Evolutionary conservation across 495 filamentous ascomycete species (phyloP), one percentile per base, ranked within the genome.

Genomic region (Podospora didyma): DNA sequence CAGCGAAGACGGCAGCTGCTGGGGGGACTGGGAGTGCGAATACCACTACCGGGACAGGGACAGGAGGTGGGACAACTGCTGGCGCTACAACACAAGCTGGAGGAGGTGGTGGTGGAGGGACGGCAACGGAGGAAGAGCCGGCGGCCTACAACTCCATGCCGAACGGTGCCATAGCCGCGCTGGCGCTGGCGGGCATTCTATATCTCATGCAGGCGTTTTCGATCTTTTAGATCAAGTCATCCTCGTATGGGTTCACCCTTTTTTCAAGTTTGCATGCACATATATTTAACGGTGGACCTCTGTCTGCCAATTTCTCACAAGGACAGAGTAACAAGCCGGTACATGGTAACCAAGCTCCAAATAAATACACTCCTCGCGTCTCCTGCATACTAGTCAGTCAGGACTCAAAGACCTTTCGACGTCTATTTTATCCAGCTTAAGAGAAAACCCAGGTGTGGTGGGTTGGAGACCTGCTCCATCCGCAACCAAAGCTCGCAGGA

Each of bases 161-260:
- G 12, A 2, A 6, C 2, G 12, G 28, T 7, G 60, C 23, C 31
- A 9, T 59, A 1, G 21, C 35, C 16, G 54, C 17, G 39, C 21
- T 60, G 53, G 31, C 24, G 22, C 7, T 54, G 21, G 37, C 47
- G 12, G 57, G 61, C 0, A 9, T 37, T 26, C 16, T 51, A 19
- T 60, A 57, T 39, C 0, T 53, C 20, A 4, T 21, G 37, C 53
- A 57, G 37, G 49, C 61, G 3, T 35, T 60, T 17, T 22, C 28
- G 5, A 22, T 47, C 22, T 47, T 47, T 19, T 47, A 31, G 26
- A 9, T 31, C n/a, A n/a, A n/a, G n/a, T n/a, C n/a, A n/a, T n/a
- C n/a, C n/a, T n/a, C n/a, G n/a, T n/a, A n/a, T n/a, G n/a, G n/a
- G n/a, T n/a, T n/a, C n/a, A n/a, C n/a, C n/a, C n/a, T n/a, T n/a